Evolutionary conservation across 345 rosid genomes (phyloP), one percentile per base, ranked within the genome.

Genomic region (Eutrema japonicum): DNA sequence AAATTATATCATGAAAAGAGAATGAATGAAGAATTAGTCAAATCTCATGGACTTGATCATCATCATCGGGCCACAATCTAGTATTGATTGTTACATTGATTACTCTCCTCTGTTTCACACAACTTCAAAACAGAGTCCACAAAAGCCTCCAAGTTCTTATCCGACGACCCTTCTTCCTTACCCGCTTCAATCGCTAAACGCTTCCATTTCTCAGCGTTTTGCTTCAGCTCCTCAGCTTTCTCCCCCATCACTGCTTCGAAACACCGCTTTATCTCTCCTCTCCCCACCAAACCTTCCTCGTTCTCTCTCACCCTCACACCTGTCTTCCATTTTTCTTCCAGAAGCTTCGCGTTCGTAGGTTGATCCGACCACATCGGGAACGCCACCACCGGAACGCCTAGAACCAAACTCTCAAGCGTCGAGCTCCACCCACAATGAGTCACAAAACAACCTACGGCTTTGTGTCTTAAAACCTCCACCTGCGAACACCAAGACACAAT

Each of bases 401-500:
- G 62, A 56, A 72, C 83, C 40, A 89, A 68, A 67, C 86, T 80
- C 79, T 90, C 93, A 36, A 85, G 4, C 1, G 87, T 89, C 1
- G 96, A 89, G 75, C 73, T 89, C 96, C 96, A 89, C 3, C 96
- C 96, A 49, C 92, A 86, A 61, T 90, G 96, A n/a, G 82, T 81
- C 35, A 90, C 35, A 10, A 88, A 90, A 71, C 91, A 90, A 8
- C 91, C 93, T 2, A 85, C 29, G 5, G 93, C 14, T 5, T 52
- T 48, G 57, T 90, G 86, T 10, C 85, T 82, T 29, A 90, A 64
- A 14, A 90, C 88, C 66, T 86, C 83, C 3, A 82, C 66, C 62
- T 90, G 96, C 0, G 80, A 74, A 61, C 96, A 88, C 96, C 96
- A 90, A 0, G 85, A 56, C 8, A 90, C 85, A 29, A 88, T 76